Evolutionary conservation across 768 basidiomycete genomes (phyloP).

Genomic region (Xerocomus spinulosus): DNA sequence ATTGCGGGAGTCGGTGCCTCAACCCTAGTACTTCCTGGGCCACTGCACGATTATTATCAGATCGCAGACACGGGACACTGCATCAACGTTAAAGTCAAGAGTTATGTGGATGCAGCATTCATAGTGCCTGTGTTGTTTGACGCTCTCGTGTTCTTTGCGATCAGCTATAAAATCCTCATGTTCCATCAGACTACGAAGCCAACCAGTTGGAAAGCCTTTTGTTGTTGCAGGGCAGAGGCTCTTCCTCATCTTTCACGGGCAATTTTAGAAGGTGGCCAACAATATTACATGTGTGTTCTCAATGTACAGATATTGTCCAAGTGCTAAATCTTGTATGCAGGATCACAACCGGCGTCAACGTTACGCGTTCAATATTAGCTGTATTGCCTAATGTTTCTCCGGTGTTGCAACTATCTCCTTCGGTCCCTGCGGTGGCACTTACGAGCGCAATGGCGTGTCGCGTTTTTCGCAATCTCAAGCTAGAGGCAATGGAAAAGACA

Average conservation of each 20-base stretch:
- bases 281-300: conserved; percentile 35
- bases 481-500: conserved; percentile 7
- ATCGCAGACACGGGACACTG: conserved; percentile 35
- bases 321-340: conserved; percentile 15
- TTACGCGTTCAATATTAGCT: conserved; percentile 22
- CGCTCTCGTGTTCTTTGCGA: conserved; percentile 31
- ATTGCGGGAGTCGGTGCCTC: conserved; percentile 25
- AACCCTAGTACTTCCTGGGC: conserved; percentile 24
- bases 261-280: conserved; percentile 35
- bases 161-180: conserved; percentile 27
- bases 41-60: conserved; percentile 19
- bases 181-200: conserved; percentile 12
- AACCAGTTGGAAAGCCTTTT: conserved; percentile 16
- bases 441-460: conserved; percentile 32
- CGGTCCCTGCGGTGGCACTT: conserved; percentile 27
- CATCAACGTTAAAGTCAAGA: conserved; percentile 17
- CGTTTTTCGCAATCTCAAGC: conserved; percentile 34
- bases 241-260: conserved; percentile 32
- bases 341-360: conserved; percentile 31
- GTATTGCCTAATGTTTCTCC: conserved; percentile 17
- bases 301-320: not conserved
- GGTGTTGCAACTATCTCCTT: conserved; percentile 21
- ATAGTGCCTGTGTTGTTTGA: conserved; percentile 32
- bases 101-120: conserved; percentile 25
- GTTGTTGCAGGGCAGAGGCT: conserved; percentile 12